Base-by-base conservation (phyloP, 108 stramenopile species). In the Pseudonitzschia multiseries region DNA sequence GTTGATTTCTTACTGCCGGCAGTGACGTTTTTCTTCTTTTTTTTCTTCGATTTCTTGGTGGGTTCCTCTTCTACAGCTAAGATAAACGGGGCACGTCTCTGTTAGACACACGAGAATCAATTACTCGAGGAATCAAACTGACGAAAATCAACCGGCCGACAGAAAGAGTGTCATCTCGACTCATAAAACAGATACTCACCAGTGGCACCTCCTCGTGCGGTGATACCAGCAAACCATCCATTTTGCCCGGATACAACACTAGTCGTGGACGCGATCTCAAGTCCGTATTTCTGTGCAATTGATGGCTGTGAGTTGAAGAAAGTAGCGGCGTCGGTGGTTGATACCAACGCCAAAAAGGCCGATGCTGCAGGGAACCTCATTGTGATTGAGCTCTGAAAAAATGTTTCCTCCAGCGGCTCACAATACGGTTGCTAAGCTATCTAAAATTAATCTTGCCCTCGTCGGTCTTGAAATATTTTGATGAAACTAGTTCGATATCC, bases 151-250 rank as follows among this genome's bases (percentile, higher is more conserved):
- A 67, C 29, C 0, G n/a, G 24, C 71, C 59, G 33, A 71, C 12
- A 43, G 33, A 22, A 59, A 31, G 24, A 15, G 9, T 20, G 42
- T 9, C 17, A 28, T 12, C 26, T 33, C 9, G 10, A 26, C 26
- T 22, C 28, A 0, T 12, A 54, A n/a, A 33, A 26, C 18, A 44
- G 0, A 9, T 8, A 70, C 68, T 70, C 68, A 70, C 73, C 73
- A 61, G 68, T 79, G 12, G 79, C 62, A 4, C 79, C 79, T 28
- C 79, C 79, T 65, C 79, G 36, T n/a, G 69, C 9, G 29, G 36
- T 20, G 26, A 22, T 61, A 21, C 62, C 57, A 12, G 56, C 21
- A 31, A 78, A 50, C 77, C 77, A 78, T 15, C 77, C 77, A 27
- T 56, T 31, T 27, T 56, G 31, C 48, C 36, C 48, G 21, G 46